phyloP scores from a whole-genome alignment of 169 alveolate species.

The Babesia divergens region DNA sequence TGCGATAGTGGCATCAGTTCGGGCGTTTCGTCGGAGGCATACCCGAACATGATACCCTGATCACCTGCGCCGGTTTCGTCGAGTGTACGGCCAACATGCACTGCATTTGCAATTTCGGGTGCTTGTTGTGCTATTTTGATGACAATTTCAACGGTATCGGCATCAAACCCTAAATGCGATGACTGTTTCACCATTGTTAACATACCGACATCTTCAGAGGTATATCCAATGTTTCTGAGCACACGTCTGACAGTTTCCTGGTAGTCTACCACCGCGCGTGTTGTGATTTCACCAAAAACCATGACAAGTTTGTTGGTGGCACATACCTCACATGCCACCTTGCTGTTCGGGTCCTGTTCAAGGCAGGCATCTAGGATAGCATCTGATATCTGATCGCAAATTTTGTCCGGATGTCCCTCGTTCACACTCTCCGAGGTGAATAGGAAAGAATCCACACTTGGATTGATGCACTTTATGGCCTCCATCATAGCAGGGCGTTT shows the following conservation, averaged over 20 bases:
- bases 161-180: constrained; percentile 87
- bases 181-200: constrained; percentile 72
- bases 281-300: constrained; percentile 97
- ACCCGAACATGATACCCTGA: constrained; percentile 99
- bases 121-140: constrained; percentile 91
- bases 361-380: constrained; percentile 99
- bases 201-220: constrained; percentile 77
- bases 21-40: constrained; percentile 98
- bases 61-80: constrained; percentile 97
- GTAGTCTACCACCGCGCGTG: constrained; percentile 86
- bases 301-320: constrained; percentile 92
- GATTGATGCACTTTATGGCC: background rate
- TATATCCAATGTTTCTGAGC: constrained; percentile 89
- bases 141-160: constrained; percentile 90
- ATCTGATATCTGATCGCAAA: constrained; percentile 99
- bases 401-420: constrained; percentile 99
- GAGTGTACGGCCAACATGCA: constrained; percentile 87
- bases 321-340: constrained; percentile 95
- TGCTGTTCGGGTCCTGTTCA: constrained; percentile 86
- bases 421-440: constrained; percentile 99
- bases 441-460: constrained; percentile 80
- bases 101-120: constrained; percentile 95
- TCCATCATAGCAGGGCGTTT: background rate
- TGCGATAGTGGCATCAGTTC: constrained; percentile 98
- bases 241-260: constrained; percentile 94